Conservation (phyloP, 345 rosid genomes). For the Corchorus olitorius region DNA sequence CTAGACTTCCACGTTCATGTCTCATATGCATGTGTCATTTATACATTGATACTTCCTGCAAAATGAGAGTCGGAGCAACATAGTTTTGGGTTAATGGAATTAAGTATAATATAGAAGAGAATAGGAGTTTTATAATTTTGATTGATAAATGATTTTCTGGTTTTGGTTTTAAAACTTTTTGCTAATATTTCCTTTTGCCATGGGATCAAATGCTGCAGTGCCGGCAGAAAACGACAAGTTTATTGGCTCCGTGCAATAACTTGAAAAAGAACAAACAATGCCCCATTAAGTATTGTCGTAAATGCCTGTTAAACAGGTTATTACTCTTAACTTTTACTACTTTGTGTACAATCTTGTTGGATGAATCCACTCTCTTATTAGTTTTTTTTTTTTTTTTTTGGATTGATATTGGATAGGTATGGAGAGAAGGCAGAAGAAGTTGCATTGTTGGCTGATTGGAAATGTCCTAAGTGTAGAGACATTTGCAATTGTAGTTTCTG, state of each 20-base stretch:
- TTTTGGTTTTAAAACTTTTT: not conserved
- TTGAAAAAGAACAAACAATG: constrained; percentile 45
- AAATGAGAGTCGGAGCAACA: not conserved
- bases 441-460: constrained; percentile 50
- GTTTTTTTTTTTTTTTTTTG: constrained; percentile 6
- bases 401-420: constrained; percentile 48
- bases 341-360: not conserved
- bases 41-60: not conserved
- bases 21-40: not conserved
- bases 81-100: not conserved
- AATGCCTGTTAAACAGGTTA: constrained; percentile 75
- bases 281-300: constrained; percentile 55
- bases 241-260: constrained; percentile 55
- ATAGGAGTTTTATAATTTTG: not conserved
- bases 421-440: constrained; percentile 70
- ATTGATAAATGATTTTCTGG: not conserved
- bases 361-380: not conserved
- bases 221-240: constrained; percentile 69
- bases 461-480: constrained; percentile 79
- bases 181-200: not conserved
- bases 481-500: constrained; percentile 86
- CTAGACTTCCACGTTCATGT: no score
- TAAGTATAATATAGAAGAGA: not conserved
- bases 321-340: not conserved
- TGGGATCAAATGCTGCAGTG: constrained; percentile 51